Percentiles rank a stretch among this genome's conserved stretches.
phyloP scores from a whole-genome alignment of 257 asterid species.

The Jasminum sambac region DNA sequence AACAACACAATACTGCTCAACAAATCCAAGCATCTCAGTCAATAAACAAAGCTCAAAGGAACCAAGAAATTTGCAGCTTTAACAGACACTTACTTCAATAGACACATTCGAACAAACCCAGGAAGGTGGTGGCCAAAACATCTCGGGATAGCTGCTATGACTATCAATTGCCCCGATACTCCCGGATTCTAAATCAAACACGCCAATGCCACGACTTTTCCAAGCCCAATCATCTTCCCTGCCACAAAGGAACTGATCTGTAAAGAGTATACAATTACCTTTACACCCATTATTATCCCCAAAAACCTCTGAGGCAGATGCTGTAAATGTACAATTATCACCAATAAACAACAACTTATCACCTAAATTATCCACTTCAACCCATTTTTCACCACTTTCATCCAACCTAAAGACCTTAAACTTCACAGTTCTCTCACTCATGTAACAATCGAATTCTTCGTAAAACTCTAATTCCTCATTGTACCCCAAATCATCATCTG shows the following conservation, averaged over 20 bases:
- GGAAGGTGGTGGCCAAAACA: conserved; percentile 91
- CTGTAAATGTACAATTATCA: conserved; percentile 71
- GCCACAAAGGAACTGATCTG: conserved; percentile 46
- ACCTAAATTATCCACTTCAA: conserved; percentile 59
- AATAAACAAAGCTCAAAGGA: no score
- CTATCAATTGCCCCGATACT: conserved; percentile 55
- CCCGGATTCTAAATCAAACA: conserved; percentile 71
- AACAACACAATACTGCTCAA: no score
- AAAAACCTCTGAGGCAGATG: conserved; percentile 47
- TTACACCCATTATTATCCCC: conserved; percentile 31
- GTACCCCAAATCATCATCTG: conserved; percentile 62
- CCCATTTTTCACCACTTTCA: conserved; percentile 51
- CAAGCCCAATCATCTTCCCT: conserved; percentile 55
- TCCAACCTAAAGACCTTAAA: conserved; percentile 76
- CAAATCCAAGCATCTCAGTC: no score
- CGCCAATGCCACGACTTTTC: conserved; percentile 54
- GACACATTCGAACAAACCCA: conserved; percentile 59
- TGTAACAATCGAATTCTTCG: conserved; percentile 66
- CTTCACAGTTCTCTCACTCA: conserved; percentile 72
- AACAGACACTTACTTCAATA: conserved; percentile 44
- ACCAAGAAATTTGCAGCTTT: no score
- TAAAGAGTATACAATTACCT: conserved; percentile 73
- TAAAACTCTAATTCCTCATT: conserved; percentile 58
- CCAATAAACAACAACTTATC: conserved; percentile 75
- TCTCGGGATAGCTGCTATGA: conserved; percentile 42